These are phyloP conservation scores for Fusarium tuaranense DNA, from an alignment of 2,329 filamentous ascomycete species.

Conservation along the genomic window DNA sequence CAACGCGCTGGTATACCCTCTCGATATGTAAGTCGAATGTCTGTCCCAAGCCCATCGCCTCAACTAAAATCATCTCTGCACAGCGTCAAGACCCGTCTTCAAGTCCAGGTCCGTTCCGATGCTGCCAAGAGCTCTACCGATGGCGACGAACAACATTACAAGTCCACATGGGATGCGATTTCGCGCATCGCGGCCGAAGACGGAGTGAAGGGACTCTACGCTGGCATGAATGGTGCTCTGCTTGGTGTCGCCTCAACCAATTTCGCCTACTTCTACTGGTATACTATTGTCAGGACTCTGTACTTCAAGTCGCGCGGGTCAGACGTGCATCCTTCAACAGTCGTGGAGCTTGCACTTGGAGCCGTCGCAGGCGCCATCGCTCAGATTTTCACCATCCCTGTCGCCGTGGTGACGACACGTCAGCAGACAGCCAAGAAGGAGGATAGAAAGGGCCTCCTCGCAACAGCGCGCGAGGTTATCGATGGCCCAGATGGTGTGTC, in stretches of 20 bases:
- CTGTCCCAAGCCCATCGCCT: background rate
- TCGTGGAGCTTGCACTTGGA: conserved; percentile 85
- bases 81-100: conserved; percentile 95
- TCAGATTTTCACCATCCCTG: conserved; percentile 95
- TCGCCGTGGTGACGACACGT: conserved; percentile 93
- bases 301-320: conserved; percentile 74
- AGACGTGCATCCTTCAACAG: conserved; percentile 74
- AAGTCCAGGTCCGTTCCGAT: conserved; percentile 85
- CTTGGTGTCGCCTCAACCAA: conserved; percentile 96
- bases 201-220: conserved; percentile 85
- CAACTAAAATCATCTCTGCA: background rate
- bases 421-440: conserved; percentile 92
- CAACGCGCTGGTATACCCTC: conserved; percentile 94
- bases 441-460: conserved; percentile 87
- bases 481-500: conserved; percentile 89
- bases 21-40: conserved; percentile 83
- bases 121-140: conserved; percentile 58
- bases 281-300: conserved; percentile 85
- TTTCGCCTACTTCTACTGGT: conserved; percentile 99
- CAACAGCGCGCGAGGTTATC: conserved; percentile 89
- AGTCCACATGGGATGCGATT: conserved; percentile 89
- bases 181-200: conserved; percentile 85
- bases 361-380: conserved; percentile 90
- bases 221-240: conserved; percentile 86
- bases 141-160: conserved; percentile 75